Base-by-base conservation (phyloP, 2,329 filamentous ascomycete genomes). In the Talaromyces marneffei region DNA sequence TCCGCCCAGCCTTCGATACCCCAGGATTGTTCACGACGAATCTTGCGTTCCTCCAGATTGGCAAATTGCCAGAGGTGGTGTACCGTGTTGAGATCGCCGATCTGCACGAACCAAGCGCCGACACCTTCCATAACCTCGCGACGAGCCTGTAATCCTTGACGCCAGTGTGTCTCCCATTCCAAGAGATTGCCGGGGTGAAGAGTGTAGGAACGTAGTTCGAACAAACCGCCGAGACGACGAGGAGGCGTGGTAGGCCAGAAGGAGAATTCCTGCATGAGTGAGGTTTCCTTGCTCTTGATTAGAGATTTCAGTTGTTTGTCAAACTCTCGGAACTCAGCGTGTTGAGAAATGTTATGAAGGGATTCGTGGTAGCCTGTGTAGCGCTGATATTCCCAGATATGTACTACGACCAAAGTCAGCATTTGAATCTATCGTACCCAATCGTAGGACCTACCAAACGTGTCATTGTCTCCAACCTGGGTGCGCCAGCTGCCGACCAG, bases 31-130 rank as follows among this genome's bases (percentile, higher is more conserved):
- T 99, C 94, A 66, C 94, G 85, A 66, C 92, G 85, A 37, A 90
- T 80, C 76, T 95, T 94, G 66, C 94, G 87, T 79, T 97, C 94
- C 77, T 97, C 92, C 63, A 99, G 78, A 75, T 99, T 91, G 68
- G 93, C 92, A 80, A 97, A 99, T 74, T 99, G 94, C 94, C 94
- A 99, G 23, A 99, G 83, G 74, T 97, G 93, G 76, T 99, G 92
- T 35, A 99, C 94, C 0, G 92, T 97, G 80, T 99, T 99, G 65
- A 99, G 82, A 59, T 97, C 93, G 64, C 94, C 94, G 70, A 99
- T 93, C 79, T 99, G 94, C 42, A 97, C 93, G 71, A 99, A 99
- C 94, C 94, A 99, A 6, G 94, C 94, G 33, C 93, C 92, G 0
- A 96, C 92, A 14, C 94, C 94, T 77, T 99, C 94, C 94, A 99